Evolutionary conservation across 352 stramenopile species (phyloP).

Genomic region (Globisporangium orthogonon): DNA sequence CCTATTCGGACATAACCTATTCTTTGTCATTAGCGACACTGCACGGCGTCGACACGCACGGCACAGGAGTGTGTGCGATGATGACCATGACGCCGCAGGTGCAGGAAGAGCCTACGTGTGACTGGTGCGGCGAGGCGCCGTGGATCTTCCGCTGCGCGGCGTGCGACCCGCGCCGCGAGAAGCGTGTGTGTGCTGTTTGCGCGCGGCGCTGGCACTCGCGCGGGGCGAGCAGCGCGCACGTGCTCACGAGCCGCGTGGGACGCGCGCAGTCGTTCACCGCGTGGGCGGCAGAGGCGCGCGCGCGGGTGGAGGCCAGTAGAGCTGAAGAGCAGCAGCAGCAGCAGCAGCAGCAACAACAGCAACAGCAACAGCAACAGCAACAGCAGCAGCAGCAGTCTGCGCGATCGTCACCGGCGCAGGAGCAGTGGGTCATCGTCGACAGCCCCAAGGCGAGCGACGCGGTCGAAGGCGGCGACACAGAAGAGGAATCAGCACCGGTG

Average conservation of each 20-base stretch:
- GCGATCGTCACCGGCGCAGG: neutral
- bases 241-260: slow-evolving; percentile 18
- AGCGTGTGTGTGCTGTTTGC: slow-evolving; percentile 23
- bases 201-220: slow-evolving; percentile 32
- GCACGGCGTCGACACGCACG: too few species aligned
- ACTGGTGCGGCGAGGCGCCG: slow-evolving; percentile 28
- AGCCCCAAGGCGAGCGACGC: neutral
- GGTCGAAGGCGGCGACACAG: neutral
- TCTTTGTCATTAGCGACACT: too few species aligned
- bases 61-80: too few species aligned
- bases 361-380: neutral
- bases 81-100: too few species aligned
- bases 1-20: too few species aligned
- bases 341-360: neutral
- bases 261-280: slow-evolving; percentile 10
- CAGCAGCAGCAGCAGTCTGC: neutral
- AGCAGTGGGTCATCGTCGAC: neutral
- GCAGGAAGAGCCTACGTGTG: slow-evolving; percentile 11
- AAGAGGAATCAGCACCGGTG: neutral
- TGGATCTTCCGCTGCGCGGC: slow-evolving; percentile 25
- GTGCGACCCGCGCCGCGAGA: slow-evolving; percentile 26
- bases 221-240: slow-evolving; percentile 25
- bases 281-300: slow-evolving; percentile 12
- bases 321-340: neutral
- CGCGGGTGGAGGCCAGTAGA: neutral